Conservation (phyloP, 306 rosid genomes). For the Cicer chorassanicum region DNA sequence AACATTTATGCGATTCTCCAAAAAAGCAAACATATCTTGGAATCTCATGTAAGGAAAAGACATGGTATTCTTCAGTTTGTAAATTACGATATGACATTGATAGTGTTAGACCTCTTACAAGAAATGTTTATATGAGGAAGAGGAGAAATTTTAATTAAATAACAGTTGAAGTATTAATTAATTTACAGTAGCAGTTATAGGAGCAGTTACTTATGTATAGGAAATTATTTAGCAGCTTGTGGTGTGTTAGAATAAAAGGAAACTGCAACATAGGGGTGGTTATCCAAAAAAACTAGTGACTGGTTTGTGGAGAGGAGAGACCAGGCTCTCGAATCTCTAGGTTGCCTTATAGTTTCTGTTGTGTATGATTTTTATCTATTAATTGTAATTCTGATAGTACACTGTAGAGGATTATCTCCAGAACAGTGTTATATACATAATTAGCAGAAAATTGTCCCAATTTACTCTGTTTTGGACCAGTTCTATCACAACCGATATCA, state of each 20-base stretch:
- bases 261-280: too few species aligned
- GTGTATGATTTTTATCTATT: background rate
- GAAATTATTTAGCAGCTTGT: background rate
- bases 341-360: too few species aligned
- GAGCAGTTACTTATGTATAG: background rate
- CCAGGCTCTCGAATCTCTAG: background rate
- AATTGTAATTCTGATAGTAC: background rate
- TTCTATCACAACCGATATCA: background rate
- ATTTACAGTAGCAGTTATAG: background rate
- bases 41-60: background rate
- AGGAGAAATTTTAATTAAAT: background rate
- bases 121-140: background rate
- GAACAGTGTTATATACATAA: too few species aligned
- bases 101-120: background rate
- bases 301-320: background rate
- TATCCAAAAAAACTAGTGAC: background rate
- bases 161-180: too few species aligned
- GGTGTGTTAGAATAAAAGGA: background rate
- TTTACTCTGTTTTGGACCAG: background rate
- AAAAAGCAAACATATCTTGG: background rate
- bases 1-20: background rate
- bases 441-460: too few species aligned
- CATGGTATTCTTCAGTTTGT: slow-evolving; percentile 11
- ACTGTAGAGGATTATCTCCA: too few species aligned
- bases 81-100: background rate